Base-by-base conservation (phyloP, 129 eudicot species). In the Glebionis coronaria region DNA sequence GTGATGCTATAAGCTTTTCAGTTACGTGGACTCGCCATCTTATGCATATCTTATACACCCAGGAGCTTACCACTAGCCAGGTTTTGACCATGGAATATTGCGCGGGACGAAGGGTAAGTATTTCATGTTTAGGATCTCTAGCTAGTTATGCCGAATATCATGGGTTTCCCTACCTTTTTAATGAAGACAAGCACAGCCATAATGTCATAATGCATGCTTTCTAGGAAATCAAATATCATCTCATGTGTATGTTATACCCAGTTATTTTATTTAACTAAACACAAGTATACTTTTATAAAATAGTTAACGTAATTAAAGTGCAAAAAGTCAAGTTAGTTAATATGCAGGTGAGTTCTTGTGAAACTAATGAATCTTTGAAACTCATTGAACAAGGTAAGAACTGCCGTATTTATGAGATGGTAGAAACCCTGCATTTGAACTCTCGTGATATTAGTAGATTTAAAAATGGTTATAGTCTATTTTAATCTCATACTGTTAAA, bases 11-110 rank as follows among this genome's bases (percentile, higher is more conserved):
- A 31, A 21, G 18, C 6, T 47, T 16, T 42, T 57, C 15, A 25
- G 47, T 52, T 58, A 12, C 66, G 51, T 58, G 28, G 35, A 65
- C 87, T 81, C 31, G 55, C 31, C 16, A 40, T 53, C 18, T n/a
- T 56, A 45, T 61, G 51, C 47, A 65, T 69, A 31, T 66, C 57
- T 63, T 57, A 65, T 69, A 44, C 69, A 47, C 72, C 11, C 77
- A 93, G 98, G 98, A 93, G 67, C 82, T 86, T 49, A 88, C 98
- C 50, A 88, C 84, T 45, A 80, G 74, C 73, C 87, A 93, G 77
- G 97, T 93, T 53, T 81, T 93, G 92, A 93, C 86, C 0, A 93
- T 93, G 98, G 81, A 93, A 58, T 93, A 84, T 65, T 93, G 97
- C 76, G 56, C 62, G 65, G 98, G 98, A 51, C 74, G 74, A 59